These are phyloP conservation scores for Nothophytophthora sp. DNA, from an alignment of 352 stramenopile genomes.

Conservation along the genomic window DNA sequence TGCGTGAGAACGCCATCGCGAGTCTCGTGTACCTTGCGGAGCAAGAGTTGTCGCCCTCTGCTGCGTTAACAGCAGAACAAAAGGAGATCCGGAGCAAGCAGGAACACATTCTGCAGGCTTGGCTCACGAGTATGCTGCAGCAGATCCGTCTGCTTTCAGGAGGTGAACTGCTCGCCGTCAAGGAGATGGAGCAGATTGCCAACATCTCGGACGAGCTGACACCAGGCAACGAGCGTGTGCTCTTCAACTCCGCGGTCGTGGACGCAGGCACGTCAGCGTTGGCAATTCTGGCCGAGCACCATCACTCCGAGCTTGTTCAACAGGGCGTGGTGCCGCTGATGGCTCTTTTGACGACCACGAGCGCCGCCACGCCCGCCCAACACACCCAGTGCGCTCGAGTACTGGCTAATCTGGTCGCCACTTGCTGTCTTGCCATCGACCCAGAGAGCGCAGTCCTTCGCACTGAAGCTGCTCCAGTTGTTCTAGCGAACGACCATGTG, in stretches of 20 bases:
- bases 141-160: slow-evolving; percentile 58
- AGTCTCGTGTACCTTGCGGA: slow-evolving; percentile 69
- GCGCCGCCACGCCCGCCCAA: slow-evolving; percentile 21
- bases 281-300: slow-evolving; percentile 65
- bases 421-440: slow-evolving; percentile 48
- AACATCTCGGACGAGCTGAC: slow-evolving; percentile 73
- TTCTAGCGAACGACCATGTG: slow-evolving; percentile 36
- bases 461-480: slow-evolving; percentile 8
- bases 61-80: slow-evolving; percentile 3
- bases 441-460: slow-evolving; percentile 24
- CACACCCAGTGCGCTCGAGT: slow-evolving; percentile 69
- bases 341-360: slow-evolving; percentile 48
- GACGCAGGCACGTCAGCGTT: slow-evolving; percentile 67
- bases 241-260: slow-evolving; percentile 71
- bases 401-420: slow-evolving; percentile 73
- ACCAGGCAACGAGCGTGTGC: slow-evolving; percentile 71
- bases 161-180: slow-evolving; percentile 70
- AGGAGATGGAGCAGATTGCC: slow-evolving; percentile 78
- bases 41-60: slow-evolving; percentile 11
- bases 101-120: slow-evolving; percentile 73
- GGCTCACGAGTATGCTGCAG: slow-evolving; percentile 78
- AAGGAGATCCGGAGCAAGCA: slow-evolving; percentile 36
- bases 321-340: slow-evolving; percentile 66
- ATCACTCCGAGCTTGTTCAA: slow-evolving; percentile 64
- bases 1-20: slow-evolving; percentile 66